These are phyloP conservation scores for Neurospora sp. DNA, from an alignment of 495 filamentous ascomycete species.

Conservation along the genomic window DNA sequence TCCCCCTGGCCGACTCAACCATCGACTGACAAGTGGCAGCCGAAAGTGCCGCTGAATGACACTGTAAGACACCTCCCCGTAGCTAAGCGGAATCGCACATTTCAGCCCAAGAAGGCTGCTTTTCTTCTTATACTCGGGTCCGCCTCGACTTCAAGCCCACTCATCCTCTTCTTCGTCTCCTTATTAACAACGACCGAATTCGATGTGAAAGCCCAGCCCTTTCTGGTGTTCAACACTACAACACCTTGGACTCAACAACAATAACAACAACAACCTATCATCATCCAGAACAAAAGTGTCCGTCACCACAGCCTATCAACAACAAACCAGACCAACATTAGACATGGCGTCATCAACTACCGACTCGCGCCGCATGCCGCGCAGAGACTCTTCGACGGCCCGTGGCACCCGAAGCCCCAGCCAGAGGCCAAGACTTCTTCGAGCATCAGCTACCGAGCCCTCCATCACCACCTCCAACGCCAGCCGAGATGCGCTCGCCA, in stretches of 20 bases:
- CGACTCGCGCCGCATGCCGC: constrained; percentile 20
- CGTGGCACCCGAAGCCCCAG: constrained; percentile 15
- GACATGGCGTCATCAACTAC: constrained; percentile 20
- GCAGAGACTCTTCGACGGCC: constrained; percentile 24
- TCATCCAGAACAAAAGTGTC: neutral
- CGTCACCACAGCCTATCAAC: neutral
- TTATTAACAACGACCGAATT: neutral
- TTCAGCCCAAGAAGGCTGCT: constrained; percentile 27
- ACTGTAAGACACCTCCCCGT: constrained; percentile 13
- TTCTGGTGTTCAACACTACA: neutral
- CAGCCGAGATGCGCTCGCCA: constrained; percentile 37
- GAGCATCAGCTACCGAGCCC: constrained; percentile 42
- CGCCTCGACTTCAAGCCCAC: constrained; percentile 2
- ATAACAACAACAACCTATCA: neutral
- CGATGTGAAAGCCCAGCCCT: constrained; percentile 1
- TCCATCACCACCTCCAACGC: constrained; percentile 46
- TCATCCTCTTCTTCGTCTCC: constrained; percentile 7
- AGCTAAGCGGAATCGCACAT: constrained; percentile 20
- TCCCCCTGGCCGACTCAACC: constrained; percentile 20
- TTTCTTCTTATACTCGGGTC: constrained; percentile 13
- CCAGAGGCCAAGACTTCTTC: constrained; percentile 38
- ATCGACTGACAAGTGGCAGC: constrained; percentile 34
- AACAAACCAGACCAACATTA: constrained; percentile 7
- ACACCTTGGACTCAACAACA: neutral
- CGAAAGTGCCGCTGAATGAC: constrained; percentile 24